Conservation (phyloP, 1,284 basidiomycete species). For the Malassezia cuniculi region DNA sequence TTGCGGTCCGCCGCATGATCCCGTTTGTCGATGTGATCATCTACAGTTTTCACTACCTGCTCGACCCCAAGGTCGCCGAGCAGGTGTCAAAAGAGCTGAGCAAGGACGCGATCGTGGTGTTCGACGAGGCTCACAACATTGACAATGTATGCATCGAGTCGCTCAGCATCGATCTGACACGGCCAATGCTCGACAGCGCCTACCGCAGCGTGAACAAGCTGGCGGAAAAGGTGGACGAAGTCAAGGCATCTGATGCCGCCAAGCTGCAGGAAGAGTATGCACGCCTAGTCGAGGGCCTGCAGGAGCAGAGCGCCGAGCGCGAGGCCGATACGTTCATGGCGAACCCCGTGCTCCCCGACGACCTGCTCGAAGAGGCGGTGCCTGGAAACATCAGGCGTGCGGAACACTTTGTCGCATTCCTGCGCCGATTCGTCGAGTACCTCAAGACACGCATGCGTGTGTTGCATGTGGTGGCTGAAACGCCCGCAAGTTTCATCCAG, state of each 20-base stretch:
- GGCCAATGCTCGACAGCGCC: conserved; percentile 94
- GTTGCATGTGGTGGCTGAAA: conserved; percentile 97
- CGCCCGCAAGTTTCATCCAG: conserved; percentile 91
- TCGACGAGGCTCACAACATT: conserved; percentile 94
- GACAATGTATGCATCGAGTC: conserved; percentile 99
- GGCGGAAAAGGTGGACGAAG: conserved; percentile 88
- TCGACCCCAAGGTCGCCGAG: conserved; percentile 97
- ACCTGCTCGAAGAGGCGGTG: conserved; percentile 84
- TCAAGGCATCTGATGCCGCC: conserved; percentile 80
- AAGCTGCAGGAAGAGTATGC: conserved; percentile 95
- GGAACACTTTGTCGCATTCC: conserved; percentile 95
- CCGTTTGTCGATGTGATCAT: conserved; percentile 91
- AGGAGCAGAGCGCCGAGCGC: conserved; percentile 50
- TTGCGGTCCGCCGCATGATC: conserved; percentile 91
- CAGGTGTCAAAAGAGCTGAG: conserved; percentile 96
- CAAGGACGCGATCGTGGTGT: conserved; percentile 95
- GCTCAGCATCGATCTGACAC: conserved; percentile 89
- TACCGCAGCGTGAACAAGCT: conserved; percentile 74
- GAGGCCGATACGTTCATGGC: conserved; percentile 68
- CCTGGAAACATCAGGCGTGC: conserved; percentile 97
- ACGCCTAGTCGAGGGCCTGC: conserved; percentile 88
- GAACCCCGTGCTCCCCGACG: conserved; percentile 87
- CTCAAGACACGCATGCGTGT: conserved; percentile 99
- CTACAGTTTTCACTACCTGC: conserved; percentile 96
- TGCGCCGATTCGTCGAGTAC: conserved; percentile 97